A percentile compares a stretch with the other conserved stretches of the same genome.
These are phyloP conservation scores for Candida endomychidarum DNA, from an alignment of 805 yeast genomes.

Conservation along the genomic window DNA sequence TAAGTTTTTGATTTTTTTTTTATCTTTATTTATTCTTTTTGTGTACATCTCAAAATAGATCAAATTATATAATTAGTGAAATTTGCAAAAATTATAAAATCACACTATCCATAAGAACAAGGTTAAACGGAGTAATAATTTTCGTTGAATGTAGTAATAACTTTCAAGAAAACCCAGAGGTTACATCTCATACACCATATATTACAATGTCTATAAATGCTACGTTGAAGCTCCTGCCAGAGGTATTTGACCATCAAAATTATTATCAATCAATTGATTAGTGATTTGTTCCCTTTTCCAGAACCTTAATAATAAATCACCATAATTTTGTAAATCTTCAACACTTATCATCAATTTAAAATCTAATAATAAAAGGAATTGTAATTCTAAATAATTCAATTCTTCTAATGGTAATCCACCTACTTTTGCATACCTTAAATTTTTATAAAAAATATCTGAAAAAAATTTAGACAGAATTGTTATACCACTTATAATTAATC, in stretches of 20 bases:
- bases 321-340: conserved; percentile 89
- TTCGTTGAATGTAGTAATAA: too few relatives aligned
- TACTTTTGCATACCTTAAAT: conserved; percentile 90
- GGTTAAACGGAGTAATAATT: too few relatives aligned
- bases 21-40: too few relatives aligned
- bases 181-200: too few relatives aligned
- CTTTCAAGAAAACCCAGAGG: background rate
- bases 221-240: background rate
- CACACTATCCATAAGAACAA: too few relatives aligned
- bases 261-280: conserved; percentile 28
- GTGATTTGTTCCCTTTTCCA: conserved; percentile 72
- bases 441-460: conserved; percentile 91
- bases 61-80: too few relatives aligned
- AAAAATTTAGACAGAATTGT: conserved; percentile 95
- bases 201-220: conserved; percentile 7
- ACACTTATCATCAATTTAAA: conserved; percentile 83
- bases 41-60: too few relatives aligned
- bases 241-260: conserved; percentile 4
- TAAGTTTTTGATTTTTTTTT: too few relatives aligned
- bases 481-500: conserved; percentile 89
- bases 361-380: conserved; percentile 79
- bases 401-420: conserved; percentile 95
- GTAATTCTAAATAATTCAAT: conserved; percentile 87
- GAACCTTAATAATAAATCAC: conserved; percentile 78
- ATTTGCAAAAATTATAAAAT: too few relatives aligned